Evolutionary conservation across 345 rosid genomes (phyloP).

Genomic region (Toxicodendron radicans): DNA sequence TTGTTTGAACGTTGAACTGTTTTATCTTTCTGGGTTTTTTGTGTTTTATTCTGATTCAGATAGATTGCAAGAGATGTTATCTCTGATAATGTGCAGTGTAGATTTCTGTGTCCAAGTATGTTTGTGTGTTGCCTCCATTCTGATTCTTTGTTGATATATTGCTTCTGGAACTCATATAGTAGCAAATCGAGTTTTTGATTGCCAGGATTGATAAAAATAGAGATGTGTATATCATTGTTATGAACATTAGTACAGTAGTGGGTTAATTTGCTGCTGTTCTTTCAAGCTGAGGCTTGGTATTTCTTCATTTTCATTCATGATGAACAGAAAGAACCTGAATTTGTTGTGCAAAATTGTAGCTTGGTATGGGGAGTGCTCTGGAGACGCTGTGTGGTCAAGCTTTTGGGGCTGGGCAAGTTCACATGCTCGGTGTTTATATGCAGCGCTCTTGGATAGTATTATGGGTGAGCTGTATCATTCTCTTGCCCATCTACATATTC

Average conservation of each 20-base stretch:
- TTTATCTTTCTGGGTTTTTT: neutral
- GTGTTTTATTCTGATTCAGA: neutral
- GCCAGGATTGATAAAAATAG: neutral
- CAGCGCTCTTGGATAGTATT: constrained; percentile 81
- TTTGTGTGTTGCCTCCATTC: neutral
- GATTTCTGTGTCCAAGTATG: neutral
- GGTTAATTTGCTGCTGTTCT: neutral
- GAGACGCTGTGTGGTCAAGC: constrained; percentile 95
- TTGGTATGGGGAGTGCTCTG: constrained; percentile 93
- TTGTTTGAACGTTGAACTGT: neutral
- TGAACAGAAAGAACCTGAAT: neutral
- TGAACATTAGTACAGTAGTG: neutral
- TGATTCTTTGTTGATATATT: neutral
- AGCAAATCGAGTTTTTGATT: neutral
- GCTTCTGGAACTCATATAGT: neutral
- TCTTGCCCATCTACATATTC: constrained; percentile 60
- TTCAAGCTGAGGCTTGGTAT: neutral
- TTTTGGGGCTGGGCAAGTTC: constrained; percentile 76
- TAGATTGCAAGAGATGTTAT: neutral
- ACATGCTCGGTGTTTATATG: constrained; percentile 76
- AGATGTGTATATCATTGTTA: too few relatives aligned
- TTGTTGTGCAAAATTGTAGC: constrained; percentile 37
- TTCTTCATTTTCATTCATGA: neutral
- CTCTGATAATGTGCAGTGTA: too few relatives aligned
- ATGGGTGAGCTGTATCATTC: constrained; percentile 35